These are phyloP conservation scores for Orychophragmus violaceus DNA, from an alignment of 345 rosid species.

Conservation along the genomic window DNA sequence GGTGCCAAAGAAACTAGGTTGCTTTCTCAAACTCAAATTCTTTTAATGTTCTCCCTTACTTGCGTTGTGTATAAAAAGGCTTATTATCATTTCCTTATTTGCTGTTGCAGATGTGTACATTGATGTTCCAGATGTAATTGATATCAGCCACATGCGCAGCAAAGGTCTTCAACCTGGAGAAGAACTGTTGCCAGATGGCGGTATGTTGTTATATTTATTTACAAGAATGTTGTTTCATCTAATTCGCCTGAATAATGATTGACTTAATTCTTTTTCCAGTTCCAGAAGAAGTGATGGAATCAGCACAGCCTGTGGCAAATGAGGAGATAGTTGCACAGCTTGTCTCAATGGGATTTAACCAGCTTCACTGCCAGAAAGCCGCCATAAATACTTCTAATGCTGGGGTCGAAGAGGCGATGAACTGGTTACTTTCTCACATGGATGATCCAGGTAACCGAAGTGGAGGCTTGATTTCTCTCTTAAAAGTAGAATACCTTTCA, in stretches of 20 bases:
- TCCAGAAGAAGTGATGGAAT: constrained; percentile 46
- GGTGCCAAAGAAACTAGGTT: constrained; percentile 99
- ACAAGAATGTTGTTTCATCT: constrained; percentile 2
- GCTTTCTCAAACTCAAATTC: constrained; percentile 4
- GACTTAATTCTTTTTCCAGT: constrained; percentile 33
- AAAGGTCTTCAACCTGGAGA: constrained; percentile 93
- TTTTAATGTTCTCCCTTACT: constrained; percentile 5
- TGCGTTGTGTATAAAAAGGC: constrained; percentile 9
- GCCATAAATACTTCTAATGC: constrained; percentile 73
- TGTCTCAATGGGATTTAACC: constrained; percentile 84
- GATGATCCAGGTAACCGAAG: constrained; percentile 74
- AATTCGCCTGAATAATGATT: not conserved
- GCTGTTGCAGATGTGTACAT: constrained; percentile 71
- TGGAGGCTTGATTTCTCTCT: not conserved
- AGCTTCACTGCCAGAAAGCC: constrained; percentile 91
- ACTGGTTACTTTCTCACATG: constrained; percentile 91
- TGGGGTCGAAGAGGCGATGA: constrained; percentile 97
- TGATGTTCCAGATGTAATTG: constrained; percentile 92
- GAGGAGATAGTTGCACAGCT: constrained; percentile 88
- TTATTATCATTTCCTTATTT: constrained; percentile 3
- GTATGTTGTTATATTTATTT: constrained; percentile 28
- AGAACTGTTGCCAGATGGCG: constrained; percentile 80
- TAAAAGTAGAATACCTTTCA: not conserved
- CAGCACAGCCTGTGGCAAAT: constrained; percentile 53
- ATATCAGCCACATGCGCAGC: constrained; percentile 92